Conservation (phyloP, 2,329 filamentous ascomycete genomes). For the Xylariaceae sp. region DNA sequence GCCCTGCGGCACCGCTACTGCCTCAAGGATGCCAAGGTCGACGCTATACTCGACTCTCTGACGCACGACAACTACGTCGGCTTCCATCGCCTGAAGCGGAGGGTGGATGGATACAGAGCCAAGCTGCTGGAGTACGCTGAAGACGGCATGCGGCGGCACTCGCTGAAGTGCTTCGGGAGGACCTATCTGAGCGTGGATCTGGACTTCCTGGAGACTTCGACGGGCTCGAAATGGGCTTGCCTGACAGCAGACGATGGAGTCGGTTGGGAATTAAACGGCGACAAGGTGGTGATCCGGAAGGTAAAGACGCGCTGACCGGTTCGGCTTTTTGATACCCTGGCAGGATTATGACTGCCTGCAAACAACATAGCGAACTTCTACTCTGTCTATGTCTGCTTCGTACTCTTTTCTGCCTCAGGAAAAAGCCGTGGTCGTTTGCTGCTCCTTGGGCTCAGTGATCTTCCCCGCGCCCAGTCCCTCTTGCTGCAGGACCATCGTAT, state of each 20-base stretch:
- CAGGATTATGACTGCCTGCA: conserved; percentile 6
- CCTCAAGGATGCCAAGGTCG: conserved; percentile 61
- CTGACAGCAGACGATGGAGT: conserved; percentile 63
- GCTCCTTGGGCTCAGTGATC: no score
- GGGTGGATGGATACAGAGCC: conserved; percentile 73
- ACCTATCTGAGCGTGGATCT: conserved; percentile 70
- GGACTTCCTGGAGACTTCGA: conserved; percentile 59
- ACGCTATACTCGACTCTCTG: conserved; percentile 60
- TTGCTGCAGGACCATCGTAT: no score
- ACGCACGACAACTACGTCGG: conserved; percentile 74
- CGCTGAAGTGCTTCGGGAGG: conserved; percentile 78
- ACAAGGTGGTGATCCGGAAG: conserved; percentile 67
- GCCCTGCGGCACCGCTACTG: conserved; percentile 53
- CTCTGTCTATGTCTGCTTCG: neutral
- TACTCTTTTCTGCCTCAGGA: neutral
- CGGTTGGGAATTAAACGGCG: conserved; percentile 73
- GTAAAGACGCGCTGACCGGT: conserved; percentile 32
- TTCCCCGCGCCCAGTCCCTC: no score
- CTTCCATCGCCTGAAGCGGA: conserved; percentile 64
- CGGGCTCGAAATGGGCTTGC: conserved; percentile 64
- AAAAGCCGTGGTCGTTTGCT: no score
- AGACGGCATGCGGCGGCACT: conserved; percentile 63
- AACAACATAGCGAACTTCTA: neutral
- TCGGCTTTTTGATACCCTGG: conserved; percentile 19
- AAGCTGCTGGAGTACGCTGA: conserved; percentile 78